These are phyloP conservation scores for Lachnellula suecica DNA, from an alignment of 2,329 filamentous ascomycete genomes.

Conservation along the genomic window DNA sequence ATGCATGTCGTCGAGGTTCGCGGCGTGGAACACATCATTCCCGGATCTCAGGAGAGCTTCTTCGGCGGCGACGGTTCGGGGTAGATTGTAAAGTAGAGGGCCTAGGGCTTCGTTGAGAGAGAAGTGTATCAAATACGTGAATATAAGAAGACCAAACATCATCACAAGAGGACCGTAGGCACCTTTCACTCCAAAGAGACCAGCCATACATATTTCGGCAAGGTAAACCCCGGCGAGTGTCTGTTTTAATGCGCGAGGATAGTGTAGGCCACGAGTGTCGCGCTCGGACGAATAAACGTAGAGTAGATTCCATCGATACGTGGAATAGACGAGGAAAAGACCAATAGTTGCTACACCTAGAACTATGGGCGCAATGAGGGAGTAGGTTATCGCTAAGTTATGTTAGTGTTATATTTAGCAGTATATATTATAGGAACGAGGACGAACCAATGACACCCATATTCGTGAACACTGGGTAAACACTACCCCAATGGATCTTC, in stretches of 20 bases:
- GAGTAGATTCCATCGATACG: slow-evolving; percentile 65
- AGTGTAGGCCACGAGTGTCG: slow-evolving; percentile 65
- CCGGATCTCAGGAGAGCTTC: slow-evolving; percentile 21
- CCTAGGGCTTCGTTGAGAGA: slow-evolving; percentile 29
- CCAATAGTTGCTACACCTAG: slow-evolving; percentile 62
- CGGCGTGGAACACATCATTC: slow-evolving; percentile 13
- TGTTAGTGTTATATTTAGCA: slow-evolving; percentile 5
- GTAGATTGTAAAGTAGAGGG: slow-evolving; percentile 31
- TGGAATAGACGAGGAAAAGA: slow-evolving; percentile 63
- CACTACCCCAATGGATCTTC: slow-evolving; percentile 56
- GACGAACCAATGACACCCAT: slow-evolving; percentile 51
- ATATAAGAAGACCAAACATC: slow-evolving; percentile 55
- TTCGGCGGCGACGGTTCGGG: slow-evolving; percentile 29
- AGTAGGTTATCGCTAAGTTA: slow-evolving; percentile 58
- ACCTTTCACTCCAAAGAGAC: slow-evolving; percentile 58
- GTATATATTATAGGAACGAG: neutral
- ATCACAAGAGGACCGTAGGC: slow-evolving; percentile 54
- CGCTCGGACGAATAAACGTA: slow-evolving; percentile 61
- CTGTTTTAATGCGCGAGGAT: slow-evolving; percentile 62
- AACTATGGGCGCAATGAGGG: slow-evolving; percentile 64
- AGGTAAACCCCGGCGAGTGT: slow-evolving; percentile 64
- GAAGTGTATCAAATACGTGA: slow-evolving; percentile 55
- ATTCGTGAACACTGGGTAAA: slow-evolving; percentile 57
- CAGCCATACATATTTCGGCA: slow-evolving; percentile 60
- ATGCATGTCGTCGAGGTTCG: slow-evolving; percentile 18